phyloP scores from a whole-genome alignment of 2,329 filamentous ascomycete genomes.

The Boeremia exigua region DNA sequence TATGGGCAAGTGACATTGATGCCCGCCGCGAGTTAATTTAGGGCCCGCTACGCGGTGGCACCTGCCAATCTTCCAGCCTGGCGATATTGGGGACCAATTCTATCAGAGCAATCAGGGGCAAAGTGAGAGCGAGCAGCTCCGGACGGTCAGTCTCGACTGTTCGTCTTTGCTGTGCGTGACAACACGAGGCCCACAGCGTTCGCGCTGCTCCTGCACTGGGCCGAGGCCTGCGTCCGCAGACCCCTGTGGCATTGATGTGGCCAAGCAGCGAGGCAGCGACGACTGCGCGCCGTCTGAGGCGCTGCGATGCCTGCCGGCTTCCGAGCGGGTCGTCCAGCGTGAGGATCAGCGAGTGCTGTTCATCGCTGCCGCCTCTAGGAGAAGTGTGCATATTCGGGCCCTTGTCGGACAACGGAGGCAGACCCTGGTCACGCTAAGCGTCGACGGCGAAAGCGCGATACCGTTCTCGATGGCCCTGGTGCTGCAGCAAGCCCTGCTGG shows the following conservation, averaged over 20 bases:
- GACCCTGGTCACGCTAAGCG: conserved; percentile 29
- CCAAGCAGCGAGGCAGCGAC: conserved; percentile 16
- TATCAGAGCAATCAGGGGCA: conserved; percentile 11
- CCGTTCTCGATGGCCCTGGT: conserved; percentile 30
- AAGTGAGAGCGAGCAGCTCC: background rate
- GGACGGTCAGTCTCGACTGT: background rate
- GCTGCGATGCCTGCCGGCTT: conserved; percentile 20
- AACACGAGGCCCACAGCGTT: conserved; percentile 3
- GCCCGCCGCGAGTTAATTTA: conserved; percentile 27
- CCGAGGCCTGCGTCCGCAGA: conserved; percentile 19
- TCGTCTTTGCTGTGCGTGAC: background rate
- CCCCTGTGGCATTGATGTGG: conserved; percentile 11
- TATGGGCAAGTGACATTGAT: conserved; percentile 22
- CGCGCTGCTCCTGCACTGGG: conserved; percentile 13
- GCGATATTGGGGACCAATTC: conserved; percentile 21
- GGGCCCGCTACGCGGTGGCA: conserved; percentile 20
- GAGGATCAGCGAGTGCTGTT: conserved; percentile 18
- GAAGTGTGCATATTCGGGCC: conserved; percentile 17
- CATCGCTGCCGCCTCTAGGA: conserved; percentile 25
- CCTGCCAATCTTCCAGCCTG: conserved; percentile 24
- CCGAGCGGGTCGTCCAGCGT: conserved; percentile 22
- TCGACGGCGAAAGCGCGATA: conserved; percentile 19
- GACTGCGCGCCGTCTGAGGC: conserved; percentile 6
- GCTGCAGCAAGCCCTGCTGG: conserved; percentile 18
- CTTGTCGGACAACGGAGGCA: conserved; percentile 20